Evolutionary conservation across 805 yeast species (phyloP), one percentile per base, ranked within the genome.

Genomic region (Jamesozyma piceae): DNA sequence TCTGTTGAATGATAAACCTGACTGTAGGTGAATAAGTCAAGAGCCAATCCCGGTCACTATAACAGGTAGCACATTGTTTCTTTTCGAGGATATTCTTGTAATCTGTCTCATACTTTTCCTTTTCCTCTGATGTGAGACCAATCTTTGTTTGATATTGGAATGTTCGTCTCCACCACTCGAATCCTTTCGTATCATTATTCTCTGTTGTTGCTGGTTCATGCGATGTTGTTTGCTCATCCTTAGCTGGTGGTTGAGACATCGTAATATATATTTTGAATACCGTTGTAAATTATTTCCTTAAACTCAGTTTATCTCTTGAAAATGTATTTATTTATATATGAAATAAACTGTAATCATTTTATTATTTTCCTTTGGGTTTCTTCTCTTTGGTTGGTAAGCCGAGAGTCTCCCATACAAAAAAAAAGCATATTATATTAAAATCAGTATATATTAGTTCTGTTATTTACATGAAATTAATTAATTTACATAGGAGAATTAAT

Each of bases 161-260:
- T 2, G 86, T 74, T 45, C 87, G 69, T 49, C 87, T 69, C 90
- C 92, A 83, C 89, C 90, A 84, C 41, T 80, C 80, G 52, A 85
- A 82, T 8, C 84, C 84, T 19, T 50, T 47, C 15, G 53, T 42
- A 24, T 35, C 22, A 14, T 30, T 19, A 10, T 33, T 22, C 15
- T 21, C 29, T n/a, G 33, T 6, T 28, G 14, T 21, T 14, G 13
- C 6, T n/a, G n/a, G n/a, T 11, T 31, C 26, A n/a, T 18, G 10
- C 11, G 13, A 17, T 9, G 8, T 20, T 31, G 4, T n/a, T 27
- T 5, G 39, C 28, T 24, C 10, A 8, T 24, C 13, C 17, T 19
- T 26, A 21, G 11, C 22, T 15, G 14, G 17, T 35, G 19, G 24
- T 26, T 37, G 17, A 28, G 31, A 22, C 21, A 11, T 17, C 19